Conservation (phyloP, 345 rosid species). For the Zanthoxylum bungeanum region DNA sequence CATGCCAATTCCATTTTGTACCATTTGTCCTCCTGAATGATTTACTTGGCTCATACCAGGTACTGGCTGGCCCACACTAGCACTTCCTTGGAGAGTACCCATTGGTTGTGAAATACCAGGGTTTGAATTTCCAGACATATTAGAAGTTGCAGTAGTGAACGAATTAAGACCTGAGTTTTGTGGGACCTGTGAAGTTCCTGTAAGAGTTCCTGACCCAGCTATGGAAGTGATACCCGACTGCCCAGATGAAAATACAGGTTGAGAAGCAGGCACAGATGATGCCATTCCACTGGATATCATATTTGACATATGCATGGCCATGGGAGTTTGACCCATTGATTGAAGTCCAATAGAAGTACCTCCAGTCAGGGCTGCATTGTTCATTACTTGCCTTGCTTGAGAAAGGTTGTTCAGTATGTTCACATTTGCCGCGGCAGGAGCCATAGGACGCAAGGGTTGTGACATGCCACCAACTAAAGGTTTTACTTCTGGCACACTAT, state of each 20-base stretch:
- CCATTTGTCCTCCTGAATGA: slow-evolving; percentile 72
- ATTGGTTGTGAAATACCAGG: slow-evolving; percentile 76
- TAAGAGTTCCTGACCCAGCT: slow-evolving; percentile 61
- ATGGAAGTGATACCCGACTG: slow-evolving; percentile 59
- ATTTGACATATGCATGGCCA: slow-evolving; percentile 93
- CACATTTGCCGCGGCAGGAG: slow-evolving; percentile 80
- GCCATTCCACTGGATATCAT: slow-evolving; percentile 93
- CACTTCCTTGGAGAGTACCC: slow-evolving; percentile 49
- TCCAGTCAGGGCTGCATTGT: slow-evolving; percentile 79
- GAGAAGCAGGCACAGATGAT: slow-evolving; percentile 77
- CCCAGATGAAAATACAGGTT: slow-evolving; percentile 70
- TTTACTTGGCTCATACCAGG: slow-evolving; percentile 82
- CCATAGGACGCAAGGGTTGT: slow-evolving; percentile 63
- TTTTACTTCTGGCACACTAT: slow-evolving; percentile 67
- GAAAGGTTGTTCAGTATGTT: slow-evolving; percentile 86
- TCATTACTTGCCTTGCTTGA: slow-evolving; percentile 87
- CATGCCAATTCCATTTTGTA: slow-evolving; percentile 72
- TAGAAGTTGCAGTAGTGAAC: slow-evolving; percentile 57
- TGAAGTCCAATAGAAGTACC: slow-evolving; percentile 80
- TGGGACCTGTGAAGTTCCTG: slow-evolving; percentile 60
- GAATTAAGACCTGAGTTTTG: slow-evolving; percentile 58
- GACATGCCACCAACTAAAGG: slow-evolving; percentile 71
- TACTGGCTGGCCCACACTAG: slow-evolving; percentile 46
- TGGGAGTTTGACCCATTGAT: slow-evolving; percentile 74
- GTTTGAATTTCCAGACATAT: slow-evolving; percentile 59